Percentiles rank a stretch among this genome's conserved stretches.
phyloP scores from a whole-genome alignment of 202 grass and related monocot species.

The Carex sylvatica region DNA sequence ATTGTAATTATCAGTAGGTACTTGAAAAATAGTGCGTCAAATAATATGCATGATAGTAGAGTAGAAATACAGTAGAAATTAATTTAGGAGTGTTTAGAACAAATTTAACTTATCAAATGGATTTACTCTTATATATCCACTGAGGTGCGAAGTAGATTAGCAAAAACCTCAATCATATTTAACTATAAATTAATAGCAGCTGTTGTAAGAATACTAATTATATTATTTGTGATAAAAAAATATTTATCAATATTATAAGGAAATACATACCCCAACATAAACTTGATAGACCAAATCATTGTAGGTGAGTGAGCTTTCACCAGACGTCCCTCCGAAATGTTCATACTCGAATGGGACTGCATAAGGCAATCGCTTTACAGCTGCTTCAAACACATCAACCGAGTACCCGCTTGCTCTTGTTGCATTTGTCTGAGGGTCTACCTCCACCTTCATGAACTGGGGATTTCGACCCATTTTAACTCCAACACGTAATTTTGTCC shows the following conservation, averaged over 20 bases:
- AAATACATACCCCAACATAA: background rate
- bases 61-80: background rate
- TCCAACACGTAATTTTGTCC: slow-evolving; percentile 37
- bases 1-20: too few relatives aligned
- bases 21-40: too few relatives aligned
- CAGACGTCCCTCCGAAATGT: background rate
- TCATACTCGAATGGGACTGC: slow-evolving; percentile 32
- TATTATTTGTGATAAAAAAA: background rate
- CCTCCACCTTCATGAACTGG: background rate
- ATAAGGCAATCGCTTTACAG: slow-evolving; percentile 40
- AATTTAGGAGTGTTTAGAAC: too few relatives aligned
- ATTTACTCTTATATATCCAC: background rate
- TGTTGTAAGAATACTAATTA: background rate
- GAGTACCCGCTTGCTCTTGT: slow-evolving; percentile 51
- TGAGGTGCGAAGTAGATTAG: background rate
- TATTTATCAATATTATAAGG: too few relatives aligned
- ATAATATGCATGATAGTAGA: too few relatives aligned
- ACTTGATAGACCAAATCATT: slow-evolving; percentile 42
- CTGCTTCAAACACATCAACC: slow-evolving; percentile 65
- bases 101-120: background rate
- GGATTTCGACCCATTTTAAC: slow-evolving; percentile 7
- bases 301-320: slow-evolving; percentile 25
- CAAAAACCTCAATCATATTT: background rate
- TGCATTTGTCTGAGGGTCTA: slow-evolving; percentile 23
- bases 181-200: background rate